A percentile compares a stretch with the other conserved stretches of the same genome.
These are phyloP conservation scores for Cordyceps cateniannulata DNA, from an alignment of 2,329 filamentous ascomycete genomes.

Conservation along the genomic window DNA sequence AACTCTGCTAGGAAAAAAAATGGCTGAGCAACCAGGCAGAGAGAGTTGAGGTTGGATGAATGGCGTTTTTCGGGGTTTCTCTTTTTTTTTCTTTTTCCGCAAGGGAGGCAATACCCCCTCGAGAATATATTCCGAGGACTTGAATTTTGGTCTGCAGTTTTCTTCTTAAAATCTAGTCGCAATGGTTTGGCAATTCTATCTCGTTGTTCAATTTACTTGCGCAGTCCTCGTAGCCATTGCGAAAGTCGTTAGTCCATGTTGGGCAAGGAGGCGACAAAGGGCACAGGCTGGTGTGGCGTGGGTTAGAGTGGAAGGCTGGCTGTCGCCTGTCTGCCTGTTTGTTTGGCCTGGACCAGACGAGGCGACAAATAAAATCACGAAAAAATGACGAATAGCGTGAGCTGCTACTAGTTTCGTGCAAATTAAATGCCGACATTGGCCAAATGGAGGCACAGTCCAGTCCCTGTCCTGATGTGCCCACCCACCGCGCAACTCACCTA, in stretches of 20 bases:
- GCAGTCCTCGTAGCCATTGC: too few species aligned
- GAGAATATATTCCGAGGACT: background rate
- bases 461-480: background rate
- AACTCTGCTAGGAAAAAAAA: background rate
- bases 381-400: background rate
- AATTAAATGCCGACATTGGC: background rate
- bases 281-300: background rate
- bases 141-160: background rate
- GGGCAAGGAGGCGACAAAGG: background rate
- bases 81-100: background rate
- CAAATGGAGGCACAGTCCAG: background rate
- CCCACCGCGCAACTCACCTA: background rate
- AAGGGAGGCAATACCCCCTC: slow-evolving; percentile 7
- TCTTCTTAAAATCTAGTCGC: background rate
- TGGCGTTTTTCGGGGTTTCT: background rate
- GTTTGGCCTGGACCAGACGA: background rate
- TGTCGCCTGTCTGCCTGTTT: background rate
- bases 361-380: background rate
- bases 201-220: background rate
- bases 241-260: background rate
- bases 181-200: background rate
- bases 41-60: background rate
- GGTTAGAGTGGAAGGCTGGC: background rate
- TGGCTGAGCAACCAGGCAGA: slow-evolving; percentile 2
- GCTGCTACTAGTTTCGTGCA: background rate